phyloP scores from a whole-genome alignment of 73 alveolate genomes.

The Paramecium pentaurelia region DNA sequence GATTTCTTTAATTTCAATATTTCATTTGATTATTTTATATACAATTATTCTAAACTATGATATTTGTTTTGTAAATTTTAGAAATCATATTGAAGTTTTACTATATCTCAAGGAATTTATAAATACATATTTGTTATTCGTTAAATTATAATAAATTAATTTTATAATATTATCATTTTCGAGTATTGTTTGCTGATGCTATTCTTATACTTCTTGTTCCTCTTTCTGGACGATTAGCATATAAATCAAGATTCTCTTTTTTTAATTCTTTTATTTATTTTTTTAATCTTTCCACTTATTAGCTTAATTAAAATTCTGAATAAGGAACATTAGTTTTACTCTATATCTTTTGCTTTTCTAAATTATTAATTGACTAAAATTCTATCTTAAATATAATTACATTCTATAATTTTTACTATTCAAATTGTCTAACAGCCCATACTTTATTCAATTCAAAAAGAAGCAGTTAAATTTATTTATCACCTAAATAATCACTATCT shows the following conservation, averaged over 20 bases:
- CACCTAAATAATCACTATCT: background rate
- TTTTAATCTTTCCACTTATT: background rate
- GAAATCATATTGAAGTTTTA: background rate
- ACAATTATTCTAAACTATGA: background rate
- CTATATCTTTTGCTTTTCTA: background rate
- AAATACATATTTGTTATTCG: background rate
- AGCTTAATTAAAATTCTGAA: background rate
- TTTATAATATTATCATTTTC: background rate
- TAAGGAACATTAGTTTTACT: background rate
- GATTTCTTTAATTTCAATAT: background rate
- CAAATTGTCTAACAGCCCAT: background rate
- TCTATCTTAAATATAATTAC: background rate
- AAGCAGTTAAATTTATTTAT: background rate
- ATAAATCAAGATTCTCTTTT: background rate
- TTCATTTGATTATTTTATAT: background rate
- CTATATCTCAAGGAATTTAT: background rate
- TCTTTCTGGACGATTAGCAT: constrained; percentile 21
- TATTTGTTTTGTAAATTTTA: background rate
- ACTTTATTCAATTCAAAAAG: constrained; percentile 12
- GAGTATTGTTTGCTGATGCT: background rate
- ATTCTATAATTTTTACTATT: background rate
- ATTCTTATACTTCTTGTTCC: constrained; percentile 4
- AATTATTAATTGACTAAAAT: background rate
- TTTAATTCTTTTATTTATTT: background rate
- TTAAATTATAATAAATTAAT: background rate